A percentile compares a stretch with the other conserved stretches of the same genome.
phyloP scores from a whole-genome alignment of 2,329 filamentous ascomycete species.

The Chrysosporium keratinophilum region DNA sequence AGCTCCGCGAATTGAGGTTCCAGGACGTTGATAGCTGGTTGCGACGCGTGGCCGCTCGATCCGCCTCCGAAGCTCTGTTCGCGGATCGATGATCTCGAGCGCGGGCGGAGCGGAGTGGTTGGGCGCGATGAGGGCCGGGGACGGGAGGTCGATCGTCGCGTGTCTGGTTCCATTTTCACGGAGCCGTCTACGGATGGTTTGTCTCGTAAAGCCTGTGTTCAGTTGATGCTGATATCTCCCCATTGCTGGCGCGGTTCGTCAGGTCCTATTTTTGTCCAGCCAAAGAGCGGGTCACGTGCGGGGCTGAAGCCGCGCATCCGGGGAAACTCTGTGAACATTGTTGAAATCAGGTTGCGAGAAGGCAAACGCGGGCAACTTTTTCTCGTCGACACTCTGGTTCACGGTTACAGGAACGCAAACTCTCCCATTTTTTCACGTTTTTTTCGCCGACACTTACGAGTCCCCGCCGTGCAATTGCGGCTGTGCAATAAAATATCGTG shows the following conservation, averaged over 20 bases:
- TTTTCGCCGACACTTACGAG: background rate
- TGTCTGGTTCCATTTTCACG: conserved; percentile 24
- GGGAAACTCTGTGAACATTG: background rate
- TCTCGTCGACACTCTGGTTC: background rate
- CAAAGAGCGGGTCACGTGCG: background rate
- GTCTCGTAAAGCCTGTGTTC: background rate
- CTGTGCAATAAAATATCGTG: conserved; percentile 7
- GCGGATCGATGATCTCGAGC: conserved; percentile 78
- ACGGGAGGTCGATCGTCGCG: conserved; percentile 47
- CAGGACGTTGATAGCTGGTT: conserved; percentile 62
- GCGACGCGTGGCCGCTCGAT: conserved; percentile 33
- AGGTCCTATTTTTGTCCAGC: background rate
- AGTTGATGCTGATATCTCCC: too few species aligned
- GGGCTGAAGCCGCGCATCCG: background rate
- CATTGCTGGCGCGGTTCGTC: background rate
- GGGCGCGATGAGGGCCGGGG: conserved; percentile 59
- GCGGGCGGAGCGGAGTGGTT: conserved; percentile 82
- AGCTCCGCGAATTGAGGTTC: conserved; percentile 90
- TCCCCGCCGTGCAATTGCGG: background rate
- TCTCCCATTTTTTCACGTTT: background rate
- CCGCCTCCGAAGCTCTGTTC: conserved; percentile 48
- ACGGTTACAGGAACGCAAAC: conserved; percentile 9
- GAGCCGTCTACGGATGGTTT: conserved; percentile 5
- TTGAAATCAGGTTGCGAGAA: background rate
- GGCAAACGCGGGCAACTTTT: background rate